Conservation (phyloP, 2,329 filamentous ascomycete genomes). For the Saccharata proteae region DNA sequence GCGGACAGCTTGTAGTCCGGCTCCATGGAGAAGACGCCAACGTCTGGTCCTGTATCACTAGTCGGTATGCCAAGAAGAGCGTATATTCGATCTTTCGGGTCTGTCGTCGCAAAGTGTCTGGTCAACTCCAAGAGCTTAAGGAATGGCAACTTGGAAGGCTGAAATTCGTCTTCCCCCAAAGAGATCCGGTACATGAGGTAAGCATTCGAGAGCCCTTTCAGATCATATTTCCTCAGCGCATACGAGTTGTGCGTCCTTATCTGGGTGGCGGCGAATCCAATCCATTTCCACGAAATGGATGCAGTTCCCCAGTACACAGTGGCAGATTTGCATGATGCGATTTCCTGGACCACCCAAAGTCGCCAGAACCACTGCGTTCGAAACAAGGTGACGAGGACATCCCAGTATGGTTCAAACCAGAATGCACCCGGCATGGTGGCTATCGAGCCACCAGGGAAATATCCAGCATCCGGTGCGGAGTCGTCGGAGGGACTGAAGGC, state of each 20-base stretch:
- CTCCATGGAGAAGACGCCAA: conserved; percentile 4
- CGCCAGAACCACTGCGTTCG: conserved; percentile 3
- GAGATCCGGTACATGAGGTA: conserved; percentile 10
- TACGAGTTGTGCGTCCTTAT: conserved; percentile 7
- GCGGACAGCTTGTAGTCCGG: conserved; percentile 10
- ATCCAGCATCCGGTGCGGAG: no score
- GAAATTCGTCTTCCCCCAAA: conserved; percentile 5
- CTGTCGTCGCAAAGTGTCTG: conserved; percentile 10
- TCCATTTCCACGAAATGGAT: conserved; percentile 1
- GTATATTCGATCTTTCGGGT: conserved; percentile 11
- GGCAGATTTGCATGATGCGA: conserved; percentile 1
- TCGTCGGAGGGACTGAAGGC: no score
- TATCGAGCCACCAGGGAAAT: no score
- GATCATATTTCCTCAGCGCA: conserved; percentile 6
- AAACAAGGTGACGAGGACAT: background rate
- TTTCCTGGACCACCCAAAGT: conserved; percentile 5
- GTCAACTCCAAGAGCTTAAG: conserved; percentile 7
- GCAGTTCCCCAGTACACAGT: conserved; percentile 1
- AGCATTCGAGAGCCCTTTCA: conserved; percentile 10
- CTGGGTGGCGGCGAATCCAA: conserved; percentile 3
- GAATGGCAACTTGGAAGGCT: conserved; percentile 7
- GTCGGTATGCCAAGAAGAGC: conserved; percentile 9
- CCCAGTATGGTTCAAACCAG: no score
- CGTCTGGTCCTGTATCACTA: conserved; percentile 3
- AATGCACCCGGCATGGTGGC: no score